Conservation (phyloP, 1,284 basidiomycete genomes). For the Fistulina hepatica region DNA sequence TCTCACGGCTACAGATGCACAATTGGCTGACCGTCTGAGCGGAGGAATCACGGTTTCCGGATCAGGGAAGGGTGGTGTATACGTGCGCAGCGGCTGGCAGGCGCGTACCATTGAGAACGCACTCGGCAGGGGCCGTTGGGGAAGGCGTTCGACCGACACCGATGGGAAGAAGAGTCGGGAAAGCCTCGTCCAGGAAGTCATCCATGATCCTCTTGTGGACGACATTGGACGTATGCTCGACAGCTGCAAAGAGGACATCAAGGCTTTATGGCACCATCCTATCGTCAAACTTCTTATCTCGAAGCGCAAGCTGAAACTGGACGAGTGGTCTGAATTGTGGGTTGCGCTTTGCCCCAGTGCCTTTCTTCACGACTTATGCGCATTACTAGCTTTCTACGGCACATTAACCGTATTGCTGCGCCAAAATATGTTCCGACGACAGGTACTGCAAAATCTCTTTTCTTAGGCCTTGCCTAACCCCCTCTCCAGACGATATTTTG, state of each 20-base stretch:
- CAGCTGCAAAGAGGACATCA: conserved; percentile 49
- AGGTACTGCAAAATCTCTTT: conserved; percentile 36
- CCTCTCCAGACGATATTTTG: conserved; percentile 60
- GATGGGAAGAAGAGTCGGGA: conserved; percentile 25
- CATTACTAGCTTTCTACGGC: conserved; percentile 51
- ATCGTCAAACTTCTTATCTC: conserved; percentile 55
- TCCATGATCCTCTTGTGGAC: conserved; percentile 44
- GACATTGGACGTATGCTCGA: conserved; percentile 50
- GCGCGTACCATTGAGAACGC: conserved; percentile 47
- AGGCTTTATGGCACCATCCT: conserved; percentile 58
- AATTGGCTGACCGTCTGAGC: conserved; percentile 58
- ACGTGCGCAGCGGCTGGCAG: conserved; percentile 73
- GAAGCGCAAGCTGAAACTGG: conserved; percentile 59
- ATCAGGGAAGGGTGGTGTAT: conserved; percentile 60
- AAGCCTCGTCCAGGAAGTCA: conserved; percentile 22
- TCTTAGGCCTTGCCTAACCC: conserved; percentile 4
- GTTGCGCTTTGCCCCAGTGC: conserved; percentile 22
- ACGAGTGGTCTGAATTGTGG: conserved; percentile 78
- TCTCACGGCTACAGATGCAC: conserved; percentile 48
- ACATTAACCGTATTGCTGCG: conserved; percentile 58
- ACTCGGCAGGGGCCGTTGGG: conserved; percentile 26
- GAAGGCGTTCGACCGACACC: conserved; percentile 18
- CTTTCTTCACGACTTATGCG: conserved; percentile 9
- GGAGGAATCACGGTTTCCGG: conserved; percentile 61
- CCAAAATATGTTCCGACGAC: conserved; percentile 61